phyloP scores from a whole-genome alignment of 208 protist genomes.

The Trypanosoma cruzi region DNA sequence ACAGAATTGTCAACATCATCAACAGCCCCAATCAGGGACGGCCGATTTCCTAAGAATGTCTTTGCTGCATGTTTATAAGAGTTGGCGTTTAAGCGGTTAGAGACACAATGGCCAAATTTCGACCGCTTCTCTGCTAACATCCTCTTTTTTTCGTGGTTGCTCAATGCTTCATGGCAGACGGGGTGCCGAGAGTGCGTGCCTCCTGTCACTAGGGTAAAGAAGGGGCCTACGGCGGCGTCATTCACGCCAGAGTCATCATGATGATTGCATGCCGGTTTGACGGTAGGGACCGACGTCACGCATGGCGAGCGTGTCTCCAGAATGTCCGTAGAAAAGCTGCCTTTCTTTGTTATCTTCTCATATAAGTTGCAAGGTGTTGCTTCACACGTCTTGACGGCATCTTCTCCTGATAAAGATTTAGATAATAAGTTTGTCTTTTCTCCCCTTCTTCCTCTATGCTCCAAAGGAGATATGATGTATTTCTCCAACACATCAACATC shows the following conservation, averaged over 20 bases:
- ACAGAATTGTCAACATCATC: neutral
- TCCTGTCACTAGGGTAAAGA: neutral
- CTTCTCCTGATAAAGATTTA: neutral
- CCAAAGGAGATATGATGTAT: conserved; percentile 1
- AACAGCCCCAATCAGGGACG: neutral
- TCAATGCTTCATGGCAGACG: neutral
- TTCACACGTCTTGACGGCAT: neutral
- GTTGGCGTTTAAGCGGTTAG: neutral
- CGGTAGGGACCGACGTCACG: neutral
- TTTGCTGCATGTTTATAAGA: neutral
- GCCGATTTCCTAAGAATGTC: neutral
- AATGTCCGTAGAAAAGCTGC: neutral
- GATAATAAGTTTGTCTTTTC: neutral
- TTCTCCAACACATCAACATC: conserved; percentile 7
- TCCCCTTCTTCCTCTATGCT: neutral
- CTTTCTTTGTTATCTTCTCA: neutral
- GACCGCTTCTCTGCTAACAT: too few relatives aligned
- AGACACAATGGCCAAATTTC: neutral
- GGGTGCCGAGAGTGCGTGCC: conserved; percentile 16
- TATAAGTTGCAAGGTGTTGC: neutral
- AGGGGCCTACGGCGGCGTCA: neutral
- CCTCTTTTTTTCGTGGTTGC: neutral
- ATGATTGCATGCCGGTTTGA: neutral
- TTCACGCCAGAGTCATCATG: too few relatives aligned
- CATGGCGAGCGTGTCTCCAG: neutral